Percentiles rank a stretch among this genome's conserved stretches.
Conservation (phyloP, 805 yeast species). For the Metschnikowia lunata region DNA sequence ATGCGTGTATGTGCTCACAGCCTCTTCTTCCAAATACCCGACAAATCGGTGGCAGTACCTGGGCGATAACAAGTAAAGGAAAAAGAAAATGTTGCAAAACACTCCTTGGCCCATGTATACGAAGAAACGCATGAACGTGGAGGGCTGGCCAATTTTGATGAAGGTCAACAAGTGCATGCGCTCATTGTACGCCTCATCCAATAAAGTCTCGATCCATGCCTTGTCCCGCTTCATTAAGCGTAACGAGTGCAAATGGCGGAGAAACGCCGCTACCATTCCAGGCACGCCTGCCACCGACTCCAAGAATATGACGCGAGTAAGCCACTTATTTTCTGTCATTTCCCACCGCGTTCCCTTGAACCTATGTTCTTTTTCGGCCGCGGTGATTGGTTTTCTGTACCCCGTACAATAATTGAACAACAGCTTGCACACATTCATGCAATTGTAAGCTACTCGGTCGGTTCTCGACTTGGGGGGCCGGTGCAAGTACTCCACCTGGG, state of each 20-base stretch:
- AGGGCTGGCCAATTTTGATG: constrained; percentile 59
- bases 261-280: constrained; percentile 70
- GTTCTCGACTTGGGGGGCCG: constrained; percentile 43
- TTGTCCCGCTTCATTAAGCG: constrained; percentile 60
- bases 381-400: constrained; percentile 51
- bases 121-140: constrained; percentile 49
- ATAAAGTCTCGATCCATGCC: constrained; percentile 70
- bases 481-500: constrained; percentile 46
- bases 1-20: constrained; percentile 64
- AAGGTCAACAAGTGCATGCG: constrained; percentile 73
- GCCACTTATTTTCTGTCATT: constrained; percentile 64
- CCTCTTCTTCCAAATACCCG: constrained; percentile 76
- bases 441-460: constrained; percentile 50
- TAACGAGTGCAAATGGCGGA: constrained; percentile 63
- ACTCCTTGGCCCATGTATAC: constrained; percentile 66
- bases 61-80: constrained; percentile 55
- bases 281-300: constrained; percentile 80
- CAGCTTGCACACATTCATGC: constrained; percentile 42
- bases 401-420: constrained; percentile 63
- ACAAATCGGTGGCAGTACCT: constrained; percentile 69
- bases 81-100: constrained; percentile 61
- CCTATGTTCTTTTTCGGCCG: constrained; percentile 20
- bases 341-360: constrained; percentile 40
- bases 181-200: constrained; percentile 75
- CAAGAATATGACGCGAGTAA: constrained; percentile 56